phyloP scores from a whole-genome alignment of 176 grass and related monocot species.

The Chrysopogon serrulatus region DNA sequence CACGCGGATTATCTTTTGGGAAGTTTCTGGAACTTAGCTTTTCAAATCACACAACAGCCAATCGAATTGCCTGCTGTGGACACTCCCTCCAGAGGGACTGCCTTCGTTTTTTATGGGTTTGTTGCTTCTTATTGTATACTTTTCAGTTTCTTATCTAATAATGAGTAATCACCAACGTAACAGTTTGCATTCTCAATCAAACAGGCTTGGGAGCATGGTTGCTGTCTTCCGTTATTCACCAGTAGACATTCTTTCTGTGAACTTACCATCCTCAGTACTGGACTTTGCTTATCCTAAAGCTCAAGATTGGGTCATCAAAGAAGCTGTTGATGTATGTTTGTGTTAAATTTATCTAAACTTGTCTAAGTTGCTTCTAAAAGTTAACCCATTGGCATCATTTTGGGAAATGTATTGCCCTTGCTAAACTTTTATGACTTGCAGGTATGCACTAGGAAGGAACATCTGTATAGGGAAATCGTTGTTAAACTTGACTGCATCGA shows the following conservation, averaged over 20 bases:
- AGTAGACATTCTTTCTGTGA: conserved; percentile 89
- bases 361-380: neutral
- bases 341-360: conserved; percentile 3
- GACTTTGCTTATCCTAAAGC: conserved; percentile 54
- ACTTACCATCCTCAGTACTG: conserved; percentile 72
- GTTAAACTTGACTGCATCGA: conserved; percentile 62
- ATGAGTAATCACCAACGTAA: conserved; percentile 27
- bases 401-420: conserved; percentile 19
- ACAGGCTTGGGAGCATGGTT: conserved; percentile 89
- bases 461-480: conserved; percentile 53
- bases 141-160: conserved; percentile 7
- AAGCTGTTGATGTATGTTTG: conserved; percentile 67
- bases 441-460: conserved; percentile 55
- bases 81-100: conserved; percentile 98
- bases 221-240: conserved; percentile 95
- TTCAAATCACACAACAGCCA: conserved; percentile 89
- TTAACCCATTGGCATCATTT: conserved; percentile 12
- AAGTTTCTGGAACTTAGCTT: conserved; percentile 99
- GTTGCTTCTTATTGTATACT: conserved; percentile 4
- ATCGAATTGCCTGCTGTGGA: conserved; percentile 87
- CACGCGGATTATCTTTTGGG: conserved; percentile 93
- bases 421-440: conserved; percentile 32
- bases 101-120: conserved; percentile 96
- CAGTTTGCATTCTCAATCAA: conserved; percentile 12
- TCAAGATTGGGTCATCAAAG: conserved; percentile 75